A percentile compares a stretch with the other conserved stretches of the same genome.
Conservation (phyloP, 2,329 filamentous ascomycete species). For the Basipetospora chlamydospora region DNA sequence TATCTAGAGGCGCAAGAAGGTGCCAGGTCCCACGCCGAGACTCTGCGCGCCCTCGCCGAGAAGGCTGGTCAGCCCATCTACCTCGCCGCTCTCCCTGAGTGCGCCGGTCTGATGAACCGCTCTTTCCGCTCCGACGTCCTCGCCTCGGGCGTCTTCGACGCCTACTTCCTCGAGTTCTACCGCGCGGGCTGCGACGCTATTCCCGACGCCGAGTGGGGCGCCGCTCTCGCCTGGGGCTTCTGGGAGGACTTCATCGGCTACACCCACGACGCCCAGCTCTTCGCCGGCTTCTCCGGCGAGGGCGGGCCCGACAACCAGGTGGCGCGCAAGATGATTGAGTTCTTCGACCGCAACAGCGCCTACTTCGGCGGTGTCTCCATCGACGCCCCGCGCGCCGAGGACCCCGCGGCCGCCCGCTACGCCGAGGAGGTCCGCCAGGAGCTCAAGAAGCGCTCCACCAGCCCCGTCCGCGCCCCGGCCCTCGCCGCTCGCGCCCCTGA, state of each 20-base stretch:
- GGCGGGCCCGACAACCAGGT: too few species aligned
- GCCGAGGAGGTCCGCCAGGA: conserved; percentile 5
- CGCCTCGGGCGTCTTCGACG: conserved; percentile 24
- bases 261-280: conserved; percentile 28
- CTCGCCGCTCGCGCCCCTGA: too few species aligned
- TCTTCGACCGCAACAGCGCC: too few species aligned
- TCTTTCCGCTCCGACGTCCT: conserved; percentile 23
- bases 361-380: conserved; percentile 31
- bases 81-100: conserved; percentile 31
- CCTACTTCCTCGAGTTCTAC: conserved; percentile 34
- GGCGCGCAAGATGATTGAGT: too few species aligned
- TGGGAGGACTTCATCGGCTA: conserved; percentile 22
- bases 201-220: conserved; percentile 14
- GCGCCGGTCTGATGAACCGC: conserved; percentile 15
- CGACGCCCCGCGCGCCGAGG: too few species aligned
- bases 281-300: conserved; percentile 22
- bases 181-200: conserved; percentile 24
- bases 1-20: too few species aligned
- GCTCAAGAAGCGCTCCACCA: neutral
- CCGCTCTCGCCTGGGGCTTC: conserved; percentile 26
- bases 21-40: conserved; percentile 14
- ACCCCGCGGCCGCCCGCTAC: conserved; percentile 17
- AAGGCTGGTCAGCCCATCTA: conserved; percentile 13
- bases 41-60: conserved; percentile 17
- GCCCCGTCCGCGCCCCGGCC: neutral